phyloP scores from a whole-genome alignment of 179 eudicot species.

The Amaranthus tricolor region DNA sequence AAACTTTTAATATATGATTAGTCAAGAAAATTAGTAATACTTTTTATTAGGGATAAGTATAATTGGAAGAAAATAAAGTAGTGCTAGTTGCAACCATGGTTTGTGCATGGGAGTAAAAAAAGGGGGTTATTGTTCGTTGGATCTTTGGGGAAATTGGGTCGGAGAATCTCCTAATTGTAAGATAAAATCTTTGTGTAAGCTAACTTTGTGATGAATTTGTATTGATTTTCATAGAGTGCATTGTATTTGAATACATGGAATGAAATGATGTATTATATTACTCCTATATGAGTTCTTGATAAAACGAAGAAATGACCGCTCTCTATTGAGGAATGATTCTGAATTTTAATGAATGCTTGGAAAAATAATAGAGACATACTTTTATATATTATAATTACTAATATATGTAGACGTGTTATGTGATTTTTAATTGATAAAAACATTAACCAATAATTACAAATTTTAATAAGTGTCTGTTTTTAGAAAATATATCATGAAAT shows the following conservation, averaged over 20 bases:
- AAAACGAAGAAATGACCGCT: too few species aligned
- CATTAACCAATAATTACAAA: too few species aligned
- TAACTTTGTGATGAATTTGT: constrained; percentile 9
- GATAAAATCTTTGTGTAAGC: constrained; percentile 14
- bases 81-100: neutral
- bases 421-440: too few species aligned
- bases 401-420: too few species aligned
- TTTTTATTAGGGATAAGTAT: neutral
- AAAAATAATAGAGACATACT: too few species aligned
- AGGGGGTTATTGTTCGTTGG: constrained; percentile 11
- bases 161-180: constrained; percentile 9
- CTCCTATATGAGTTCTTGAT: too few species aligned
- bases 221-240: neutral
- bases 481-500: too few species aligned
- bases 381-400: too few species aligned
- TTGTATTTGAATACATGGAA: constrained; percentile 22
- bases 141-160: neutral
- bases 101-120: neutral
- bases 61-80: neutral
- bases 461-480: too few species aligned
- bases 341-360: too few species aligned
- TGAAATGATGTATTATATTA: neutral
- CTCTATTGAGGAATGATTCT: too few species aligned
- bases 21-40: neutral
- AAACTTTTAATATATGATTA: neutral